phyloP scores from a whole-genome alignment of 768 basidiomycete species.

The Auricularia sp. region DNA sequence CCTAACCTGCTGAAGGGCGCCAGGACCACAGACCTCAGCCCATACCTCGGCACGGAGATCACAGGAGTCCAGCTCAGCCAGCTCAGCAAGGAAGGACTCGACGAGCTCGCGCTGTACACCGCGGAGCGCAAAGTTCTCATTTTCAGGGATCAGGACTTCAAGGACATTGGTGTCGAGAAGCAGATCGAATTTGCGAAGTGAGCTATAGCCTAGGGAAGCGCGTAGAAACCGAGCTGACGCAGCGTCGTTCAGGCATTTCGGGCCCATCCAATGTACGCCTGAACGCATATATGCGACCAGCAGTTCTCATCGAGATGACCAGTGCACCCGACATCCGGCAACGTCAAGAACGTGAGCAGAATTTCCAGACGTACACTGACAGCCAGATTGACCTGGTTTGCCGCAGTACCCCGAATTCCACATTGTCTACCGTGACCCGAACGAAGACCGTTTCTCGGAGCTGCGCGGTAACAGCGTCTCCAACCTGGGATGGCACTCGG shows the following conservation, averaged over 20 bases:
- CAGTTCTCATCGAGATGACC: too few relatives aligned
- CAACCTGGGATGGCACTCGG: conserved; percentile 43
- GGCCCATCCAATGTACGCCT: conserved; percentile 14
- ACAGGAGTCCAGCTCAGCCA: conserved; percentile 43
- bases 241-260: conserved; percentile 12
- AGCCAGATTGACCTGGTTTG: neutral
- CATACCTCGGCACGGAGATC: conserved; percentile 43
- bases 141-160: conserved; percentile 54
- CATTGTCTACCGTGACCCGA: conserved; percentile 44
- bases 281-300: too few relatives aligned
- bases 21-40: conserved; percentile 31
- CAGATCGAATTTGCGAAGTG: conserved; percentile 43
- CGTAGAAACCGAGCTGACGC: neutral
- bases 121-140: conserved; percentile 45
- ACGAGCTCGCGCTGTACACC: conserved; percentile 41
- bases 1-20: conserved; percentile 36
- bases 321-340: conserved; percentile 28
- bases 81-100: conserved; percentile 39
- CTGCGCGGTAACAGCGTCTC: conserved; percentile 34
- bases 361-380: neutral
- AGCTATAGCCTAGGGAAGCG: neutral
- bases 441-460: conserved; percentile 33
- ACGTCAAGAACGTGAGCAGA: conserved; percentile 28
- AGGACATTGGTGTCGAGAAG: conserved; percentile 40
- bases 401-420: conserved; percentile 44